Conservation (phyloP, 2,329 filamentous ascomycete genomes). For the Zymoseptoria pseudotritici region DNA sequence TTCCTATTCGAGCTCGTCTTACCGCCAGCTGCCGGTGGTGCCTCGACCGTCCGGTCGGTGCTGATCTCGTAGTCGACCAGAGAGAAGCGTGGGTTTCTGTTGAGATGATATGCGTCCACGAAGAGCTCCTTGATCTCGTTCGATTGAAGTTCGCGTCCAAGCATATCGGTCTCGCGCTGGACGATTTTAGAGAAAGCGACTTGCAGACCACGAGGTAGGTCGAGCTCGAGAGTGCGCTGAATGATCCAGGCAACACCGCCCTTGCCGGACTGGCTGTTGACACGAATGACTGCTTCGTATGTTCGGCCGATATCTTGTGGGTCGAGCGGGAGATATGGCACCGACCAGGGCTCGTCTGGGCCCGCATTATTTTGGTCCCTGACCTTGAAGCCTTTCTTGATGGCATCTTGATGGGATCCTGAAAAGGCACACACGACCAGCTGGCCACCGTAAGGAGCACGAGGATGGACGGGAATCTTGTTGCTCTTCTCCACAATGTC, state of each 20-base stretch:
- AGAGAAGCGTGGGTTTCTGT: conserved; percentile 73
- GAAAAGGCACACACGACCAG: conserved; percentile 90
- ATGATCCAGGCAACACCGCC: conserved; percentile 93
- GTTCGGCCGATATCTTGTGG: conserved; percentile 88
- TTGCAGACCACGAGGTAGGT: conserved; percentile 86
- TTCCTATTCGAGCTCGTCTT: conserved; percentile 65
- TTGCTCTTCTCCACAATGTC: conserved; percentile 85
- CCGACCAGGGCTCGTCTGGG: conserved; percentile 65
- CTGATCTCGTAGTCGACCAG: conserved; percentile 88
- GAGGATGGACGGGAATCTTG: conserved; percentile 87
- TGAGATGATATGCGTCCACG: conserved; percentile 77
- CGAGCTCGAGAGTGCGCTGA: conserved; percentile 77
- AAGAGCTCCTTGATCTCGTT: conserved; percentile 84
- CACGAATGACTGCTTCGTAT: conserved; percentile 96
- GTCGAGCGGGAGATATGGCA: conserved; percentile 89
- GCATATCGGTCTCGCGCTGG: conserved; percentile 69
- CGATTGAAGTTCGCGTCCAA: conserved; percentile 76
- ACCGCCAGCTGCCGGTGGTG: conserved; percentile 50
- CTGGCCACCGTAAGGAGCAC: conserved; percentile 83
- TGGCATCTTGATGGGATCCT: conserved; percentile 89
- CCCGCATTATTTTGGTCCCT: conserved; percentile 55
- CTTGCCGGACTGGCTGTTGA: conserved; percentile 95
- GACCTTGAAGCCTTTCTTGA: conserved; percentile 76
- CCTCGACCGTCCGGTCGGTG: conserved; percentile 69
- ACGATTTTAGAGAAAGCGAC: conserved; percentile 85